Evolutionary conservation across 257 asterid species (phyloP), one percentile per base, ranked within the genome.

Genomic region (Przewalskia tangutica): DNA sequence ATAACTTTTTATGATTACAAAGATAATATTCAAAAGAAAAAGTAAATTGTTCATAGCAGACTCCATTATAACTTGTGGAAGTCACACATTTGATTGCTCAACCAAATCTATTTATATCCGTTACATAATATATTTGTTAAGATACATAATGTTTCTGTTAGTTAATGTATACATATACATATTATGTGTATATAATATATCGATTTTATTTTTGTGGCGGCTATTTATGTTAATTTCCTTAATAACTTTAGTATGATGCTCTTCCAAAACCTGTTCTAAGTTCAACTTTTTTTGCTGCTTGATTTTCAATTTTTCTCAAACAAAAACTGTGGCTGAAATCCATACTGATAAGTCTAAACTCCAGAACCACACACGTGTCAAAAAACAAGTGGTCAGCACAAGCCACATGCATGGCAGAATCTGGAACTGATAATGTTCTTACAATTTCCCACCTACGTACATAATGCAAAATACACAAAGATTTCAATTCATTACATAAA

Each of bases 381-480:
- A 13, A 1, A 75, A 84, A 36, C 59, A 13, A 86, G 89, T 93
- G 98, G 97, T 63, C 84, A 82, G 82, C 55, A 81, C 12, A 77
- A 86, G 73, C 87, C 85, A 36, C 86, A 84, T 83, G 83, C 94
- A 85, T 82, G 85, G 81, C 85, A 48, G 16, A 83, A 77, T 83
- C 89, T 81, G 5, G 13, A 67, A 64, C 82, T 88, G 92, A 91
- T 90, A 90, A 73, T 73, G 79, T 73, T 48, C 50, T 50, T 73
- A 50, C 79, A 73, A 13, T 48, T 73, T 73, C 4, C 23, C 13
- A 42, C n/a, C 5, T n/a, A 2, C 7, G 51, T n/a, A 18, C 82
- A 93, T 80, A 88, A 82, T 85, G 84, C 65, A 34, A 83, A 71
- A 76, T 40, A 82, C 34, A 58, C 81, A 58, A 55, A 77, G 40